Conservation (phyloP, 805 yeast genomes). For the Pichia scutulata region DNA sequence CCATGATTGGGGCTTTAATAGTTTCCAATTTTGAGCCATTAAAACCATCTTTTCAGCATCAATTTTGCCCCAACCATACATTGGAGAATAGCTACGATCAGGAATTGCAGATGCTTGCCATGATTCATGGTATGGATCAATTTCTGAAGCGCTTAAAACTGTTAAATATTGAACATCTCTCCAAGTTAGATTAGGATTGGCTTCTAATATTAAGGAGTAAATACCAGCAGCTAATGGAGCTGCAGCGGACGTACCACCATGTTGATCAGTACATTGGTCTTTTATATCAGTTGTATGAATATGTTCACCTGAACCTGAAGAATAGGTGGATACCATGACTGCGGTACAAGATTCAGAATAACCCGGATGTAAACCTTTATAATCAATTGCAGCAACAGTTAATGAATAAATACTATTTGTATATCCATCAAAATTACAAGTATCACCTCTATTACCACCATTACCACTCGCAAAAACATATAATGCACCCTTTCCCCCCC, state of each 20-base stretch:
- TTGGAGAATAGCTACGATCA: constrained; percentile 67
- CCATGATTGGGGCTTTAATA: constrained; percentile 90
- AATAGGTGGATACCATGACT: constrained; percentile 86
- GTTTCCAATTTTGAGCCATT: constrained; percentile 65
- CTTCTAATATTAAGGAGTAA: constrained; percentile 72
- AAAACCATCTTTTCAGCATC: constrained; percentile 75
- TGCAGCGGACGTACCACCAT: constrained; percentile 98
- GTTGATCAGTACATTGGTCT: constrained; percentile 58
- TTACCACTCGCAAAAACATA: constrained; percentile 97
- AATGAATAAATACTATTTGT: constrained; percentile 92
- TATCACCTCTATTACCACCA: constrained; percentile 77
- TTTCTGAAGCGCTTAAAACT: constrained; percentile 59
- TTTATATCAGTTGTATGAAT: constrained; percentile 83
- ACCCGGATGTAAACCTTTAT: constrained; percentile 76
- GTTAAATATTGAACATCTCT: constrained; percentile 87
- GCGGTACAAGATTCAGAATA: constrained; percentile 94
- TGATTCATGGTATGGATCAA: constrained; percentile 57
- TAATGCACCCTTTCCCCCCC: constrained; percentile 72
- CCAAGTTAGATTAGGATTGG: constrained; percentile 88
- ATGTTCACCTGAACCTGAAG: constrained; percentile 84
- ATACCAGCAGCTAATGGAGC: constrained; percentile 99
- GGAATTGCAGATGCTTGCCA: constrained; percentile 67
- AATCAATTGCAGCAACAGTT: constrained; percentile 91
- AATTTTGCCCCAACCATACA: constrained; percentile 85
- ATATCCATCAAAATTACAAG: constrained; percentile 95